Evolutionary conservation across 306 rosid species (phyloP), one percentile per base, ranked within the genome.

Genomic region (Gleditsia sinensis): DNA sequence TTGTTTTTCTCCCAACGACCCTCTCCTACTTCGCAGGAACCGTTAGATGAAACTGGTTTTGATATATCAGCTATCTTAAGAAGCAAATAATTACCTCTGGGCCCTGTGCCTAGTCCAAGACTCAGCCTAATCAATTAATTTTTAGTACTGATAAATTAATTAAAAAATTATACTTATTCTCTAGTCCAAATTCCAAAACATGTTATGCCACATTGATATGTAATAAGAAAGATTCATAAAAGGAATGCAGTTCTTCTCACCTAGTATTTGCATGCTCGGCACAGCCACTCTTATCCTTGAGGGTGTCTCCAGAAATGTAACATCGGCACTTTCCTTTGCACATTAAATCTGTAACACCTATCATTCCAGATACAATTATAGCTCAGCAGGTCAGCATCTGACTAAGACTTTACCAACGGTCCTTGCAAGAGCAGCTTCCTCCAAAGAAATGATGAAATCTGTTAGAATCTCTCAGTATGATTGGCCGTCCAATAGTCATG

Each of bases 401-500:
- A 57, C 46, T 23, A 28, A 56, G 64, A 75, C 79, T 74, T 78
- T 2, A 85, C 88, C 88, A 81, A 45, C 9, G 63, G 80, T 85
- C 88, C 63, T 81, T 85, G 80, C 86, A 85, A 60, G 88, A 85
- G 64, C 88, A 85, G 23, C 59, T 75, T 27, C 88, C 88, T 34
- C 56, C 82, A 67, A 36, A 27, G 75, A 85, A 85, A 81, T 85
- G 88, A 71, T 81, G 88, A 54, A 85, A 85, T 68, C 80, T 85
- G 60, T 69, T 75, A 23, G 88, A 85, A 75, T 85, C 88, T 75
- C 88, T 85, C 68, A 81, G 42, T 66, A 75, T 67, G 77, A 85
- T 81, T 53, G 82, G 61, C 20, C 74, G 76, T 23, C 71, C 77
- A 53, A 67, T 60, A 56, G 42, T 16, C 21, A 78, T 23, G 20